Evolutionary conservation across 805 yeast genomes (phyloP), one percentile per base, ranked within the genome.

Genomic region (Lachancea nothofagi): DNA sequence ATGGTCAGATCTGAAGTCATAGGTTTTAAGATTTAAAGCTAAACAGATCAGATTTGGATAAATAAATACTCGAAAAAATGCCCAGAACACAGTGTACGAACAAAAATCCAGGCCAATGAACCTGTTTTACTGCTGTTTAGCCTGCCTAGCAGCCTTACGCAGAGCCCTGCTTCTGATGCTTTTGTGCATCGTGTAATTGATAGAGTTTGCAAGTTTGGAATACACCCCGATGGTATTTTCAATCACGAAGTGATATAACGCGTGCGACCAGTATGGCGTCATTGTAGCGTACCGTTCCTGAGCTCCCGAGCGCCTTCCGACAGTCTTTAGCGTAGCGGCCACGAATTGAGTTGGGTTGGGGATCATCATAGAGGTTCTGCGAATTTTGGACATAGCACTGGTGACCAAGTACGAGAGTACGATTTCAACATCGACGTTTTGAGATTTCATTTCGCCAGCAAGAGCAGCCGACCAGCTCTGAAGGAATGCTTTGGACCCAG

Each of bases 231-330:
- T 80, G 8, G 87, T 74, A 54, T 75, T 75, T 36, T 78, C 89
- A 46, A 89, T 77, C 39, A 69, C 69, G 73, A 84, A 89, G 61
- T 89, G 95, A 80, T 89, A 78, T 38, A 90, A 59, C 2, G 97
- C 97, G 65, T 93, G 98, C 2, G 87, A 64, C 86, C 95, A 88
- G 72, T 71, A 93, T 24, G 98, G 98, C 1, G 97, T 90, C 41
- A 71, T 65, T 2, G 96, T 87, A 24, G 79, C 94, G 53, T 61
- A 86, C 54, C 95, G 77, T 47, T 85, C 96, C 63, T 87, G 96
- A 14, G 97, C 94, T 41, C 98, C 98, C 35, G 80, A 77, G 51
- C 95, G 77, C 57, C 85, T 80, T 18, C 97, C 97, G 44, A 81
- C 75, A 40, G 74, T 70, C 33, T 65, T 65, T 53, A 93, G 72